Evolutionary conservation across 371 early-diverging fungal genomes (phyloP).

Genomic region (Lichtheimia ornata): DNA sequence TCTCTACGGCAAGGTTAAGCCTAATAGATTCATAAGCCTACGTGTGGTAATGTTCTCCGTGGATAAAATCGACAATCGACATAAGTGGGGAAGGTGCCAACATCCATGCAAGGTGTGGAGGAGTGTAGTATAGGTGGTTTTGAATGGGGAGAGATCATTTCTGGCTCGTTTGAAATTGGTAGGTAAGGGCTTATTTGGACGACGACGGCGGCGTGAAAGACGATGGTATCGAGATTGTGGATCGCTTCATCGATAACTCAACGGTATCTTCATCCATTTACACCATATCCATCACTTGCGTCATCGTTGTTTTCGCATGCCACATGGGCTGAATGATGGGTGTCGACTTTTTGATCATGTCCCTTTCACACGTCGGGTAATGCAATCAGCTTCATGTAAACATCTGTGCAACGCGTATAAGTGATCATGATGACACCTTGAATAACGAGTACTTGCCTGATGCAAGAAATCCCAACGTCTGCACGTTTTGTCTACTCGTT

Average conservation of each 20-base stretch:
- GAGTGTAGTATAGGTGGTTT: too few species aligned
- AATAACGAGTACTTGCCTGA: too few species aligned
- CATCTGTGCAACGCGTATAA: background rate
- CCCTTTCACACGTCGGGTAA: slow-evolving; percentile 6
- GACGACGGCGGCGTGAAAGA: background rate
- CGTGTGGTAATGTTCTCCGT: too few species aligned
- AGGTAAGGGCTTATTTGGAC: background rate
- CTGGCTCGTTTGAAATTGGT: too few species aligned
- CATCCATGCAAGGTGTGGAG: too few species aligned
- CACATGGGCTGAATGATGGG: slow-evolving; percentile 12
- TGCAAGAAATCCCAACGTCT: background rate
- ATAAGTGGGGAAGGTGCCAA: too few species aligned
- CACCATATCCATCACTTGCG: slow-evolving; percentile 1
- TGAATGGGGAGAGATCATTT: too few species aligned
- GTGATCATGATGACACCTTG: too few species aligned
- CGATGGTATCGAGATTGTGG: background rate
- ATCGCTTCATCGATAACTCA: background rate
- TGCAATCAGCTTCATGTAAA: slow-evolving; percentile 5
- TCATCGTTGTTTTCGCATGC: slow-evolving; percentile 7
- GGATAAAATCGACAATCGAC: too few species aligned
- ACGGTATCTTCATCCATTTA: slow-evolving; percentile 1
- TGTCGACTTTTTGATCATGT: background rate
- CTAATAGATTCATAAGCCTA: too few species aligned
- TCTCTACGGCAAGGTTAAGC: too few species aligned
- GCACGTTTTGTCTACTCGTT: background rate